Evolutionary conservation across 352 stramenopile species (phyloP).

Genomic region (Globisporangium alternatum): DNA sequence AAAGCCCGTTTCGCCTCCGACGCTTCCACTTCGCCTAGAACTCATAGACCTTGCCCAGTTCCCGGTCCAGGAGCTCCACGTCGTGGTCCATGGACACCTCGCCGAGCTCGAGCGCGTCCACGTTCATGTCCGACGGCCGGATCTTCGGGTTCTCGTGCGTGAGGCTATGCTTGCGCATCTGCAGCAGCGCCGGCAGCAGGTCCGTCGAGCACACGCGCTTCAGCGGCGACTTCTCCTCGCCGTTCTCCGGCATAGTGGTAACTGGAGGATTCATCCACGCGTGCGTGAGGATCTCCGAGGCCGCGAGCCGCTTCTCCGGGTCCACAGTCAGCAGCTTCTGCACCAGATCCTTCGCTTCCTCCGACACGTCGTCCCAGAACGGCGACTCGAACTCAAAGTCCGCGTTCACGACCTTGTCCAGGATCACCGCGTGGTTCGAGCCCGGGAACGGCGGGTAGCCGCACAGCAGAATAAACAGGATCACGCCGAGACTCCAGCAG

Average conservation of each 20-base stretch:
- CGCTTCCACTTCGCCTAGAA: slow-evolving; percentile 24
- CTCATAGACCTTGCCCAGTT: slow-evolving; percentile 55
- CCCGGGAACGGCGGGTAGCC: slow-evolving; percentile 89
- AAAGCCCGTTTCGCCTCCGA: neutral
- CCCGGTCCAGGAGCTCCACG: slow-evolving; percentile 60
- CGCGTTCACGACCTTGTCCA: slow-evolving; percentile 72
- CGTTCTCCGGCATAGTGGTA: slow-evolving; percentile 18
- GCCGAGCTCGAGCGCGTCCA: slow-evolving; percentile 56
- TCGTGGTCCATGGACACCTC: slow-evolving; percentile 53
- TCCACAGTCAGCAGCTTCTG: slow-evolving; percentile 89
- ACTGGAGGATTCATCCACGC: slow-evolving; percentile 70
- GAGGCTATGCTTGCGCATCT: slow-evolving; percentile 76
- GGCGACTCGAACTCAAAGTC: slow-evolving; percentile 89
- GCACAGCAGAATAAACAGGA: slow-evolving; percentile 93
- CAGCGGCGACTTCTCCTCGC: slow-evolving; percentile 26
- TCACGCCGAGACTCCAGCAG: slow-evolving; percentile 94
- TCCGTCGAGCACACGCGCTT: slow-evolving; percentile 44
- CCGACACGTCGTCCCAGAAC: slow-evolving; percentile 95
- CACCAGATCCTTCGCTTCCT: slow-evolving; percentile 95
- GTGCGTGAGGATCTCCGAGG: slow-evolving; percentile 64
- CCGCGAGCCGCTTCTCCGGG: slow-evolving; percentile 67
- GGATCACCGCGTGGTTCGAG: slow-evolving; percentile 64
- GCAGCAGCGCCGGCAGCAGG: slow-evolving; percentile 57
- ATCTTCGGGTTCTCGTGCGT: slow-evolving; percentile 70
- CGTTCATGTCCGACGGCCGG: slow-evolving; percentile 70